These are phyloP conservation scores for Talaromyces albobiverticillius DNA, from an alignment of 2,329 filamentous ascomycete species.

Conservation along the genomic window DNA sequence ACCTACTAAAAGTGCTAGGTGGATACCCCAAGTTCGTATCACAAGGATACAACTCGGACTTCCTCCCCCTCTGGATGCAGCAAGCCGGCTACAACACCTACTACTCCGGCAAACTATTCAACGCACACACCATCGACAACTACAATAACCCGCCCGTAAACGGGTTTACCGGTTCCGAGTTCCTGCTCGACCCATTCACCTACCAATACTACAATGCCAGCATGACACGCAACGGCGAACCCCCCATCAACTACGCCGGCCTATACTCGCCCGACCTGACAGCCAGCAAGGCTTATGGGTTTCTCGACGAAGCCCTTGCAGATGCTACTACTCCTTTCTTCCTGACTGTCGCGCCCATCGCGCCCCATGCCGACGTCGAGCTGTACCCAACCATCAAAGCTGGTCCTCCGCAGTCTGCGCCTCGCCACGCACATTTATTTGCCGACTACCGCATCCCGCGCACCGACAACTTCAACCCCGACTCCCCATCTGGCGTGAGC, in stretches of 20 bases:
- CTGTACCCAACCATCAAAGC: too few species aligned
- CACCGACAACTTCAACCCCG: conserved; percentile 62
- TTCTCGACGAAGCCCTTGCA: conserved; percentile 57
- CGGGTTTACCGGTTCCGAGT: conserved; percentile 41
- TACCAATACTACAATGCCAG: conserved; percentile 66
- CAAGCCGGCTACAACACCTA: conserved; percentile 52
- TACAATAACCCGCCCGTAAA: conserved; percentile 41
- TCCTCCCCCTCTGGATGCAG: conserved; percentile 53
- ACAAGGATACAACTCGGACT: conserved; percentile 50
- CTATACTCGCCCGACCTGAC: conserved; percentile 60
- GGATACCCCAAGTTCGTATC: conserved; percentile 51
- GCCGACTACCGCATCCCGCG: too few species aligned
- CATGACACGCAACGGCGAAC: conserved; percentile 60
- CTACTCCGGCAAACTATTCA: conserved; percentile 56
- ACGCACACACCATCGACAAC: conserved; percentile 48
- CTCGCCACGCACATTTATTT: too few species aligned
- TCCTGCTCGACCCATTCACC: conserved; percentile 46
- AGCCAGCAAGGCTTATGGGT: conserved; percentile 55
- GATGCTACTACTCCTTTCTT: conserved; percentile 62
- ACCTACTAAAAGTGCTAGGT: conserved; percentile 17
- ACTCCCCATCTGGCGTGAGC: conserved; percentile 46
- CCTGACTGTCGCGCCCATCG: conserved; percentile 62
- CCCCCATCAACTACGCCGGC: conserved; percentile 55
- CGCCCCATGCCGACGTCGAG: conserved; percentile 62
- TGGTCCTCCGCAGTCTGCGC: too few species aligned